Percentiles rank a stretch among this genome's conserved stretches.
These are phyloP conservation scores for Termitomyces eurrhizus DNA, from an alignment of 768 basidiomycete species.

Conservation along the genomic window DNA sequence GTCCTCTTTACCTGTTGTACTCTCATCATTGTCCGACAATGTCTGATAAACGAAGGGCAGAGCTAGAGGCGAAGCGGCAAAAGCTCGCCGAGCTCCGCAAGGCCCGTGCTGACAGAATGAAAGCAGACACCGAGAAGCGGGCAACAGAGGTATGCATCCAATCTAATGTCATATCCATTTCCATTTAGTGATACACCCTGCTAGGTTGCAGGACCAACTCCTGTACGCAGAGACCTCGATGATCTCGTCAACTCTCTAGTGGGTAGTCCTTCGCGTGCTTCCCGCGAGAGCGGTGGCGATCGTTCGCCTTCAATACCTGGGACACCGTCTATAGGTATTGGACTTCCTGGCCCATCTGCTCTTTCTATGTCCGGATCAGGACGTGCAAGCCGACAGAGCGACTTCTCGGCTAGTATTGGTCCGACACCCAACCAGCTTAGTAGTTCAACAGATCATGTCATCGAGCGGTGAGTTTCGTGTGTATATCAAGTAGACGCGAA, in stretches of 20 bases:
- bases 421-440: constrained; percentile 42
- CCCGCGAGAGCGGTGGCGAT: constrained; percentile 56
- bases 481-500: neutral
- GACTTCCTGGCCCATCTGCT: constrained; percentile 31
- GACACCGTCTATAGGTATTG: constrained; percentile 50
- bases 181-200: neutral
- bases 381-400: constrained; percentile 67
- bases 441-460: constrained; percentile 63
- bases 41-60: constrained; percentile 72
- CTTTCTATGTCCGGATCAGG: constrained; percentile 48
- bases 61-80: constrained; percentile 87
- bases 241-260: constrained; percentile 66
- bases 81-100: constrained; percentile 84
- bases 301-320: constrained; percentile 73
- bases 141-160: constrained; percentile 31
- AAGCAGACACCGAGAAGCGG: constrained; percentile 43
- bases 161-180: neutral
- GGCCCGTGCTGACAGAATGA: constrained; percentile 69
- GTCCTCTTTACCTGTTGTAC: neutral
- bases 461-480: constrained; percentile 53
- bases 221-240: constrained; percentile 54
- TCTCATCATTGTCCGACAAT: constrained; percentile 16
- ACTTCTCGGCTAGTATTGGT: constrained; percentile 46
- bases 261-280: constrained; percentile 35
- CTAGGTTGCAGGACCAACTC: constrained; percentile 37